Conservation (phyloP, 495 filamentous ascomycete species). For the Articulospora tetracladia region DNA sequence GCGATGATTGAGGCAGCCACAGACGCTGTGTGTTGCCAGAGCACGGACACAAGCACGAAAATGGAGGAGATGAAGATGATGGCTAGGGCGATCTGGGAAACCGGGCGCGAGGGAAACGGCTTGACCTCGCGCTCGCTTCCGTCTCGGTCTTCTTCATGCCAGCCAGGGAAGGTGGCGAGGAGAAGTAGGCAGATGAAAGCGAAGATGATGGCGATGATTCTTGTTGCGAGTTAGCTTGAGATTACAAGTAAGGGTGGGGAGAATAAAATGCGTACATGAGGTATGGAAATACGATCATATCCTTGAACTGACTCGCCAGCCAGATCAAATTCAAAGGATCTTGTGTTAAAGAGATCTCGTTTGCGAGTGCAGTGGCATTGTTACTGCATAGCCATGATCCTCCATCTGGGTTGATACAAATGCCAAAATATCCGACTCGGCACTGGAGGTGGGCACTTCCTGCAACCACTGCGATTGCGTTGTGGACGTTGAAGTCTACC, state of each 20-base stretch:
- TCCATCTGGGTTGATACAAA: slow-evolving; percentile 72
- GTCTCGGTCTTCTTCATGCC: slow-evolving; percentile 64
- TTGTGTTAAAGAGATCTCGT: slow-evolving; percentile 63
- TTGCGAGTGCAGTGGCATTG: slow-evolving; percentile 71
- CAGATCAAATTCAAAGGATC: slow-evolving; percentile 80
- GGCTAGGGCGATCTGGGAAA: slow-evolving; percentile 70
- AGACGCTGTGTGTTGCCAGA: slow-evolving; percentile 87
- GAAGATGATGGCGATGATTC: slow-evolving; percentile 79
- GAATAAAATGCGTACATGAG: slow-evolving; percentile 50
- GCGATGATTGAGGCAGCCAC: slow-evolving; percentile 91
- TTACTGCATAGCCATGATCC: slow-evolving; percentile 71
- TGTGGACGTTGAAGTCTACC: slow-evolving; percentile 77
- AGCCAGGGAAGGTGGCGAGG: slow-evolving; percentile 77
- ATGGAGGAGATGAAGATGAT: slow-evolving; percentile 78
- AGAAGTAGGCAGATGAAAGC: slow-evolving; percentile 73
- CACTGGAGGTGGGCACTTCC: slow-evolving; percentile 62
- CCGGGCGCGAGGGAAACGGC: slow-evolving; percentile 71
- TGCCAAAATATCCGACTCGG: slow-evolving; percentile 67
- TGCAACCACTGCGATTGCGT: slow-evolving; percentile 71
- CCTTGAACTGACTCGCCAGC: slow-evolving; percentile 75
- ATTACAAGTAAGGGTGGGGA: neutral
- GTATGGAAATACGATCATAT: slow-evolving; percentile 79
- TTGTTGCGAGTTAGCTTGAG: slow-evolving; percentile 26
- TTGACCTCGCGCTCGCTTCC: slow-evolving; percentile 70
- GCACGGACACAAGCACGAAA: slow-evolving; percentile 71